A percentile compares a stretch with the other conserved stretches of the same genome.
Conservation (phyloP, 805 yeast genomes). For the Wickerhamomyces ciferrii region DNA sequence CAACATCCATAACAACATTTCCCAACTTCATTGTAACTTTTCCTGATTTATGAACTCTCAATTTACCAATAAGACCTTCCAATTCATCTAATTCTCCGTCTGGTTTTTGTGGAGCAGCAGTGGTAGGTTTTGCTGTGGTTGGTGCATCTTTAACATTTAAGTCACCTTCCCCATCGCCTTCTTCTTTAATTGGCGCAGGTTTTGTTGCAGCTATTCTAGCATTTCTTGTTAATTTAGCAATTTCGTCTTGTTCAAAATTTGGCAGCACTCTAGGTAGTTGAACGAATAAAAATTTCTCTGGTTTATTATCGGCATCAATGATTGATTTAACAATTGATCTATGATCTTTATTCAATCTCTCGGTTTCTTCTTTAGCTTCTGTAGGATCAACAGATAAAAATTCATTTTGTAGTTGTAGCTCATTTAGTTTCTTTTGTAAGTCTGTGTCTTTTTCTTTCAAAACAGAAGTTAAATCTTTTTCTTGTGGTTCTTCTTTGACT, state of each 20-base stretch:
- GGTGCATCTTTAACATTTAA: background rate
- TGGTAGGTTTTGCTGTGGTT: background rate
- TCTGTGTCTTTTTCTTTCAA: slow-evolving; percentile 19
- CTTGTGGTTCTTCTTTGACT: slow-evolving; percentile 18
- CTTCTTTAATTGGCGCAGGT: slow-evolving; percentile 11
- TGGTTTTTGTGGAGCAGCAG: slow-evolving; percentile 4
- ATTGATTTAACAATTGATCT: slow-evolving; percentile 25
- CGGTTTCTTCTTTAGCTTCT: slow-evolving; percentile 31
- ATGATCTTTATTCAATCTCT: slow-evolving; percentile 33
- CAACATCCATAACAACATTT: slow-evolving; percentile 58
- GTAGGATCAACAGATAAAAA: slow-evolving; percentile 24
- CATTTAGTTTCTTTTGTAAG: slow-evolving; percentile 24
- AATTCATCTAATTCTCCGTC: slow-evolving; percentile 10
- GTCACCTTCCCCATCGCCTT: slow-evolving; percentile 1
- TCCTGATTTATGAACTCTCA: slow-evolving; percentile 82
- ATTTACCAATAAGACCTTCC: slow-evolving; percentile 64
- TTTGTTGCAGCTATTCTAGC: slow-evolving; percentile 5
- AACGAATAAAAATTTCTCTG: slow-evolving; percentile 29
- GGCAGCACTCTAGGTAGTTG: slow-evolving; percentile 35
- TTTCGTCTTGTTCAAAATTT: slow-evolving; percentile 19
- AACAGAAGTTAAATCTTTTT: slow-evolving; percentile 11
- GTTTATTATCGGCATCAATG: slow-evolving; percentile 23
- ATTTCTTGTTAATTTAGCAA: background rate
- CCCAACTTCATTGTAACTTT: slow-evolving; percentile 73
- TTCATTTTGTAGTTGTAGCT: slow-evolving; percentile 21